Base-by-base conservation (phyloP, 441 rosid species). In the Rhodomyrtus psidioides region DNA sequence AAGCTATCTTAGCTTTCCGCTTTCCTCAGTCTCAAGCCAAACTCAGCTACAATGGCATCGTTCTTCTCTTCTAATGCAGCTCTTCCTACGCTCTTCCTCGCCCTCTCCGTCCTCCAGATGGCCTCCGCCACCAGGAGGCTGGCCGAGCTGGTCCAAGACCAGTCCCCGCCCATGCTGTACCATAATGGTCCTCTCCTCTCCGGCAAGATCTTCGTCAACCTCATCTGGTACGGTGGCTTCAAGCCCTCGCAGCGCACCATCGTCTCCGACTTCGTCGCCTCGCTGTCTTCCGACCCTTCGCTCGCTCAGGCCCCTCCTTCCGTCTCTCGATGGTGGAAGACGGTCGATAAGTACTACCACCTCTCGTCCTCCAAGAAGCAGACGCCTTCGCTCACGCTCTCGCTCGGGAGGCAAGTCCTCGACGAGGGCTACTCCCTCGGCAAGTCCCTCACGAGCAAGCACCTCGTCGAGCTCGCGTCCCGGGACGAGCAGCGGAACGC, bases 161-260 rank as follows among this genome's bases (percentile, higher is more conserved):
- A 90, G 84, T 54, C 94, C 81, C 92, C 92, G 88, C 89, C 89
- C 74, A 82, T 95, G 86, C 86, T 53, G 27, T 95, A 96, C 93
- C 98, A 95, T 89, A 92, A 91, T 53, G 98, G 98, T 16, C 94
- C 96, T 79, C 98, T 95, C 82, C 96, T 95, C 57, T 88, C 93
- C 74, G 98, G 98, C n/a, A 90, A 92, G 83, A 92, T 94, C n/a
- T 16, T 93, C 85, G 57, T 60, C 19, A 51, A 84, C 44, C 81
- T 84, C 81, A 84, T 84, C 81, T 84, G 85, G 85, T 84, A 84
- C 46, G 85, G 81, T 5, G 13, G 46, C 28, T 84, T 84, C 85
- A 62, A 59, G 19, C 34, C 81, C 8, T 91, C 96, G 28, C 96
- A 96, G 70, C 90, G 90, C 84, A 93, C 98, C 39, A 92, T 96